These are phyloP conservation scores for Botryotinia globosa DNA, from an alignment of 2,329 filamentous ascomycete species.

Conservation along the genomic window DNA sequence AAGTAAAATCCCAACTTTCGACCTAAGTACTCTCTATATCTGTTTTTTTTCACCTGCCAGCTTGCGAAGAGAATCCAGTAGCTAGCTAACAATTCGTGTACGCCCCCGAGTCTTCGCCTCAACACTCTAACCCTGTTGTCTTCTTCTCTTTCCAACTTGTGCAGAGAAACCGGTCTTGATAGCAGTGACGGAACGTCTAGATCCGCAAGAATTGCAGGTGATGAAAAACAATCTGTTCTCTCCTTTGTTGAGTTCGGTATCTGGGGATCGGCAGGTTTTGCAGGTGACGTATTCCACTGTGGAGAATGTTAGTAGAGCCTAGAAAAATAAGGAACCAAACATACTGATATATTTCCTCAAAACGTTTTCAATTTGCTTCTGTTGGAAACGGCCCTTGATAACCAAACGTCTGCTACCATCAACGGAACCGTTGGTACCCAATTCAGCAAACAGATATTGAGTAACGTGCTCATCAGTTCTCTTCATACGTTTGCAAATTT, in stretches of 20 bases:
- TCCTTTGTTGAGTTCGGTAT: slow-evolving; percentile 96
- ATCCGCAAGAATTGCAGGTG: slow-evolving; percentile 86
- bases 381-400: slow-evolving; percentile 99
- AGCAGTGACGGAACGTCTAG: slow-evolving; percentile 83
- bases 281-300: slow-evolving; percentile 91
- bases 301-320: slow-evolving; percentile 28
- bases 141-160: slow-evolving; percentile 97
- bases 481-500: slow-evolving; percentile 99
- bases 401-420: slow-evolving; percentile 90
- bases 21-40: background rate
- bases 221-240: slow-evolving; percentile 99
- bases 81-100: background rate
- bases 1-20: background rate
- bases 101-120: background rate
- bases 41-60: background rate
- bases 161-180: slow-evolving; percentile 99
- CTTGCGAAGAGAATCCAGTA: background rate
- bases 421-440: slow-evolving; percentile 95
- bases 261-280: slow-evolving; percentile 94
- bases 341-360: slow-evolving; percentile 90
- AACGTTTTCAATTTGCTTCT: slow-evolving; percentile 98
- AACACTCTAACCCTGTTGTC: slow-evolving; percentile 70
- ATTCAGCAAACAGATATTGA: slow-evolving; percentile 93
- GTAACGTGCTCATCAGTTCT: slow-evolving; percentile 96
- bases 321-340: slow-evolving; percentile 42